Conservation (phyloP, 768 basidiomycete genomes). For the Kwoniella dendrophila region DNA sequence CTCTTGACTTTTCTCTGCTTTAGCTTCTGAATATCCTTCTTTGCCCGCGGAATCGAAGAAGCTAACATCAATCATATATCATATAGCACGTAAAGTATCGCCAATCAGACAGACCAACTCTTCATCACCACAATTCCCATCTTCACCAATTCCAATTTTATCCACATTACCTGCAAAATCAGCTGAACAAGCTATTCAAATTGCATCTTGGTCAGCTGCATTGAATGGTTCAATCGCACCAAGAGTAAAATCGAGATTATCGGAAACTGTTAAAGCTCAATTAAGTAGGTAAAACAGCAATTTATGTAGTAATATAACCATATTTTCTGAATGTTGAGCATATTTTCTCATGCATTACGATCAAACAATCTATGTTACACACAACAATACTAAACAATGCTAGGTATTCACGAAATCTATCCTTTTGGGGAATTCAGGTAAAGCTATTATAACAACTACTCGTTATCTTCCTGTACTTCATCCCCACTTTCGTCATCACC, state of each 20-base stretch:
- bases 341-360: too few species aligned
- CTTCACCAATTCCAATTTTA: conserved; percentile 15
- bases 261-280: conserved; percentile 10
- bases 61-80: neutral
- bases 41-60: conserved; percentile 5
- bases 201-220: conserved; percentile 18
- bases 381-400: too few species aligned
- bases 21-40: neutral
- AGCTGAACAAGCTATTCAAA: conserved; percentile 17
- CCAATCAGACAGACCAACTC: neutral
- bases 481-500: conserved; percentile 8
- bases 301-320: too few species aligned
- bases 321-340: too few species aligned
- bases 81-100: conserved; percentile 15
- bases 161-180: conserved; percentile 15
- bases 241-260: conserved; percentile 1
- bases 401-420: too few species aligned
- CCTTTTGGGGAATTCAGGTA: too few species aligned
- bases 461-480: conserved; percentile 5
- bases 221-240: conserved; percentile 14
- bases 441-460: too few species aligned
- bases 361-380: too few species aligned
- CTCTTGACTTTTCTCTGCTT: neutral
- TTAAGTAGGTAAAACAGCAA: neutral
- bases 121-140: conserved; percentile 7